Evolutionary conservation across 2,329 filamentous ascomycete genomes (phyloP).

Genomic region (Ceratocystis huliohia): DNA sequence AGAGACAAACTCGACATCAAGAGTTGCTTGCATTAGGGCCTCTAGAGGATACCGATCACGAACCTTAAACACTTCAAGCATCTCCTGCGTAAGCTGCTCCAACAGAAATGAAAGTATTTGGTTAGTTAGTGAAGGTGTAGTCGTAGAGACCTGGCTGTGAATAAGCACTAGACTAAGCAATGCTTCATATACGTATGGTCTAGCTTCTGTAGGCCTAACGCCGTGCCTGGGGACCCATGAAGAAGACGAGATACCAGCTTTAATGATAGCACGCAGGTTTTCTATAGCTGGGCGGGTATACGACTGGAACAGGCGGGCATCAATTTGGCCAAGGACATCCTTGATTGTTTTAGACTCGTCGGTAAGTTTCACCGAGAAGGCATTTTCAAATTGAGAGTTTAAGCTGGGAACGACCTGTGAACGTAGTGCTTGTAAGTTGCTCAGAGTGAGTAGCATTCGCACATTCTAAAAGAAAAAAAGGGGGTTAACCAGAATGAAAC

Average conservation of each 20-base stretch:
- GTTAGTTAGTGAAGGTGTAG: slow-evolving; percentile 59
- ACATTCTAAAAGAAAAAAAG: slow-evolving; percentile 49
- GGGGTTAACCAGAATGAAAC: not conserved
- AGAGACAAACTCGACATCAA: slow-evolving; percentile 93
- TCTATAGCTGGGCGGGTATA: slow-evolving; percentile 72
- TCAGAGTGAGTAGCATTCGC: slow-evolving; percentile 84
- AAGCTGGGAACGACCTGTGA: slow-evolving; percentile 72
- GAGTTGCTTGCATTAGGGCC: slow-evolving; percentile 87
- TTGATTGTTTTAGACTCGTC: slow-evolving; percentile 87
- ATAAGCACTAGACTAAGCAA: slow-evolving; percentile 78
- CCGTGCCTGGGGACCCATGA: slow-evolving; percentile 53
- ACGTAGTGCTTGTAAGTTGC: slow-evolving; percentile 76
- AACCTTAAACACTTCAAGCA: slow-evolving; percentile 67
- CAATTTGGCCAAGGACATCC: slow-evolving; percentile 82
- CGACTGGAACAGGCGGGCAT: slow-evolving; percentile 78
- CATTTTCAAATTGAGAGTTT: slow-evolving; percentile 84
- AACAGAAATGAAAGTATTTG: slow-evolving; percentile 79
- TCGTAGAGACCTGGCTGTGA: slow-evolving; percentile 79
- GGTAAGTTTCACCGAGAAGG: slow-evolving; percentile 86
- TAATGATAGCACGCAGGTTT: slow-evolving; percentile 55
- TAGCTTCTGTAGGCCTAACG: slow-evolving; percentile 57
- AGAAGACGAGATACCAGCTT: slow-evolving; percentile 55
- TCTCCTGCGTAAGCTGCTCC: slow-evolving; percentile 63
- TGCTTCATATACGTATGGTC: slow-evolving; percentile 78
- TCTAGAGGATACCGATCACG: slow-evolving; percentile 59